phyloP scores from a whole-genome alignment of 2,329 filamentous ascomycete species.

The Xylaria sp. region DNA sequence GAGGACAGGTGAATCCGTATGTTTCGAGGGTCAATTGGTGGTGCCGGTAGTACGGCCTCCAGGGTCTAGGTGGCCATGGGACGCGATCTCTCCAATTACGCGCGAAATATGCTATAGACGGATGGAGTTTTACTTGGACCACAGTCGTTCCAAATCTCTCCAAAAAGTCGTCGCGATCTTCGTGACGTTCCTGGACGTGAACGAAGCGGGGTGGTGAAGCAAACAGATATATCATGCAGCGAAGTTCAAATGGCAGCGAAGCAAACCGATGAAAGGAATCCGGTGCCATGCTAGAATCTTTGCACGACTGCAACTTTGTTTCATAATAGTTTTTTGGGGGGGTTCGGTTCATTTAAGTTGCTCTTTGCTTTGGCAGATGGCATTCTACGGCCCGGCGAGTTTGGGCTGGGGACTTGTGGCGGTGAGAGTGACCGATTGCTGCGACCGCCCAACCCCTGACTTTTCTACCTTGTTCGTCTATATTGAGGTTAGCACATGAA shows the following conservation, averaged over 20 bases:
- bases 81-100: constrained; percentile 30
- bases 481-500: not conserved
- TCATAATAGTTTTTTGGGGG: no score
- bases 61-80: not conserved
- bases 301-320: not conserved
- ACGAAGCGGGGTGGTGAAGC: constrained; percentile 40
- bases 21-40: constrained; percentile 26
- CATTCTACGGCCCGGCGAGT: not conserved
- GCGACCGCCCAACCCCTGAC: not conserved
- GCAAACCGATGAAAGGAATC: constrained; percentile 33
- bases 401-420: not conserved
- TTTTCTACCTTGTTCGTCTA: not conserved
- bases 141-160: constrained; percentile 25
- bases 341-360: not conserved
- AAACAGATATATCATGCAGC: constrained; percentile 36
- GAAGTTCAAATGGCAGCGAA: constrained; percentile 37
- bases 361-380: not conserved
- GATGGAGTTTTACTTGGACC: constrained; percentile 33
- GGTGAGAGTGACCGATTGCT: not conserved
- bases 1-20: constrained; percentile 28
- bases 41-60: constrained; percentile 1
- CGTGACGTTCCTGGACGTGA: constrained; percentile 26
- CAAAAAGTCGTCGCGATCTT: constrained; percentile 19
- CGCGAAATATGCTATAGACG: constrained; percentile 36
- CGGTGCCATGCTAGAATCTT: constrained; percentile 14